Conservation (phyloP, 495 filamentous ascomycete genomes). For the Daldinia decipiens region DNA sequence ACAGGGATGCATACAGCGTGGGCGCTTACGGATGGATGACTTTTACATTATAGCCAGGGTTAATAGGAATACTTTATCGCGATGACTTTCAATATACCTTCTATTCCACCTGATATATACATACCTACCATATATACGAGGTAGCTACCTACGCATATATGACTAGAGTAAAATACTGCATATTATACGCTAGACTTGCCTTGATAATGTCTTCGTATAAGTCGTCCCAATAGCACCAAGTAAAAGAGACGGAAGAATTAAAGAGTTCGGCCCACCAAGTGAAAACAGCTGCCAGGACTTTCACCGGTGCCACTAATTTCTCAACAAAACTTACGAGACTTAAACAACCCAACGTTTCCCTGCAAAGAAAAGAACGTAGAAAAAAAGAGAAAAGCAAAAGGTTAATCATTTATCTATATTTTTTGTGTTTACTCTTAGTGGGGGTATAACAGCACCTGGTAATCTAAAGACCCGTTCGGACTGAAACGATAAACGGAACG, state of each 20-base stretch:
- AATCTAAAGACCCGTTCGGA: neutral
- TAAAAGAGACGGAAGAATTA: constrained; percentile 5
- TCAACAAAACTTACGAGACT: constrained; percentile 31
- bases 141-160: neutral
- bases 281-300: constrained; percentile 28
- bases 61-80: constrained; percentile 29
- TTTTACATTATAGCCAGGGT: constrained; percentile 27
- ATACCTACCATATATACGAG: too few species aligned
- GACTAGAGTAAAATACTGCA: neutral
- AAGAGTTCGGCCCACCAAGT: constrained; percentile 14
- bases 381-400: neutral
- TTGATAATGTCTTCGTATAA: constrained; percentile 14
- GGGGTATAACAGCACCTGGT: neutral
- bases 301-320: constrained; percentile 17
- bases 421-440: neutral
- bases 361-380: neutral
- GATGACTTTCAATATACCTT: constrained; percentile 31
- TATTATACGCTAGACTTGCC: neutral
- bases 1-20: constrained; percentile 30
- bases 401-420: constrained; percentile 1
- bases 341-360: constrained; percentile 10
- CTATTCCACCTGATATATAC: constrained; percentile 19
- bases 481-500: neutral
- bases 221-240: neutral
- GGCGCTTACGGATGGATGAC: constrained; percentile 38